A percentile compares a stretch with the other conserved stretches of the same genome.
These are phyloP conservation scores for Tricharina praecox DNA, from an alignment of 495 filamentous ascomycete species.

Conservation along the genomic window DNA sequence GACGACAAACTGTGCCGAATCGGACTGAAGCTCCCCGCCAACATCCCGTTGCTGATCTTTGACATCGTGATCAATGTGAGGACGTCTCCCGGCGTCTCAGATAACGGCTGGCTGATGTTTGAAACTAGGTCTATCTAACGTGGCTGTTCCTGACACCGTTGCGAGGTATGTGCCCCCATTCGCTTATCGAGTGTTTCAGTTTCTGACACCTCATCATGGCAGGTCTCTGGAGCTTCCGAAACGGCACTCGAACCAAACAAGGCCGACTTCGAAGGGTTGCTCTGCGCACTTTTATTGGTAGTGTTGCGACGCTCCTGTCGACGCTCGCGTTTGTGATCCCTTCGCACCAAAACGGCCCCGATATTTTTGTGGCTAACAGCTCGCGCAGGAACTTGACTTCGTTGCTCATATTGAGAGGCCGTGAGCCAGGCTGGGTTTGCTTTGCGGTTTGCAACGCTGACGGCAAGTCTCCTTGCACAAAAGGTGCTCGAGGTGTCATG, in stretches of 20 bases:
- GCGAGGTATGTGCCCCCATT: slow-evolving; percentile 9
- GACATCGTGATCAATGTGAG: slow-evolving; percentile 23
- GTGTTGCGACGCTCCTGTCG: slow-evolving; percentile 19
- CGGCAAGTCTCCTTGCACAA: slow-evolving; percentile 11
- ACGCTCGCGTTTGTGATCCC: slow-evolving; percentile 18
- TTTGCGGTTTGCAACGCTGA: slow-evolving; percentile 25
- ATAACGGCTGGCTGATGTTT: not conserved
- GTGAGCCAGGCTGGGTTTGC: slow-evolving; percentile 26
- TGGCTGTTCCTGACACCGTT: slow-evolving; percentile 22
- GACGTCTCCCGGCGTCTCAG: not conserved
- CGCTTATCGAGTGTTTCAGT: not conserved
- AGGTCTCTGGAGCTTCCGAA: slow-evolving; percentile 23
- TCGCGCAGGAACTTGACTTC: slow-evolving; percentile 19
- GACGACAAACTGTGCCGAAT: slow-evolving; percentile 19
- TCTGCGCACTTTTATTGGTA: slow-evolving; percentile 24
- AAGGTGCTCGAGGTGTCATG: not conserved
- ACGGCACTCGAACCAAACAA: slow-evolving; percentile 18
- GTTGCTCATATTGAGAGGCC: slow-evolving; percentile 19
- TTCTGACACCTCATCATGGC: not conserved
- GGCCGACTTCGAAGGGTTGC: slow-evolving; percentile 21
- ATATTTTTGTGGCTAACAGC: not conserved
- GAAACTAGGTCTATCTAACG: slow-evolving; percentile 22
- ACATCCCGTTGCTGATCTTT: slow-evolving; percentile 24
- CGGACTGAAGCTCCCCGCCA: slow-evolving; percentile 23
- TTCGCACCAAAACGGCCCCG: too few species aligned